phyloP scores from a whole-genome alignment of 331 rosid genomes.

The Prunus yedoensis region DNA sequence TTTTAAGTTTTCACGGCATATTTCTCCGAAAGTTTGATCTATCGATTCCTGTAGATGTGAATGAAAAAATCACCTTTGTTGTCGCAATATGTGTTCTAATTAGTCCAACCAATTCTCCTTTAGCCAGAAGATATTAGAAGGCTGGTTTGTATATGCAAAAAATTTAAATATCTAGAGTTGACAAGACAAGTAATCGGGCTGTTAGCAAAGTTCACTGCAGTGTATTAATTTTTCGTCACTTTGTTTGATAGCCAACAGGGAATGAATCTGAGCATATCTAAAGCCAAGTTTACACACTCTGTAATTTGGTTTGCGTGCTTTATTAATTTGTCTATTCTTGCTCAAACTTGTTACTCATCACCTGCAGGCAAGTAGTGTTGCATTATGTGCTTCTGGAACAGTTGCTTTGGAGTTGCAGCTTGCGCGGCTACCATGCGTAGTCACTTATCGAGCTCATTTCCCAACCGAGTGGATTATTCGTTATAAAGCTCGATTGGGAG shows the following conservation, averaged over 20 bases:
- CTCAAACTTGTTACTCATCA: background rate
- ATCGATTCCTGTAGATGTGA: background rate
- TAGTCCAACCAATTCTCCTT: too few species aligned
- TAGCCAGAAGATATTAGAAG: background rate
- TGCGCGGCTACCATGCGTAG: slow-evolving; percentile 77
- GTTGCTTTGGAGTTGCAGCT: slow-evolving; percentile 80
- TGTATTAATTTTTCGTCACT: background rate
- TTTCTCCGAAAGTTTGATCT: background rate
- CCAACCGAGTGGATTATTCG: slow-evolving; percentile 72
- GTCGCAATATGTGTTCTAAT: background rate
- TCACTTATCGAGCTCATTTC: slow-evolving; percentile 60
- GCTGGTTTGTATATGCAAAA: background rate
- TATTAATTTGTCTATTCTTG: background rate
- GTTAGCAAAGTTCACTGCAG: background rate
- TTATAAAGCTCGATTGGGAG: slow-evolving; percentile 18
- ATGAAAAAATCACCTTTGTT: background rate
- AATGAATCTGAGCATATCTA: background rate
- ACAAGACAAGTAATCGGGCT: background rate
- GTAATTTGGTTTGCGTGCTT: background rate
- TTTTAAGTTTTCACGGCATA: background rate
- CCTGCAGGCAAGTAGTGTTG: slow-evolving; percentile 61
- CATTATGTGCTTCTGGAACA: slow-evolving; percentile 89
- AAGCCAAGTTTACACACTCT: background rate
- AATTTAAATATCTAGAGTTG: background rate
- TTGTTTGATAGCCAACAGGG: background rate